These are phyloP conservation scores for Talaromyces stipitatus DNA, from an alignment of 495 filamentous ascomycete species.

Conservation along the genomic window DNA sequence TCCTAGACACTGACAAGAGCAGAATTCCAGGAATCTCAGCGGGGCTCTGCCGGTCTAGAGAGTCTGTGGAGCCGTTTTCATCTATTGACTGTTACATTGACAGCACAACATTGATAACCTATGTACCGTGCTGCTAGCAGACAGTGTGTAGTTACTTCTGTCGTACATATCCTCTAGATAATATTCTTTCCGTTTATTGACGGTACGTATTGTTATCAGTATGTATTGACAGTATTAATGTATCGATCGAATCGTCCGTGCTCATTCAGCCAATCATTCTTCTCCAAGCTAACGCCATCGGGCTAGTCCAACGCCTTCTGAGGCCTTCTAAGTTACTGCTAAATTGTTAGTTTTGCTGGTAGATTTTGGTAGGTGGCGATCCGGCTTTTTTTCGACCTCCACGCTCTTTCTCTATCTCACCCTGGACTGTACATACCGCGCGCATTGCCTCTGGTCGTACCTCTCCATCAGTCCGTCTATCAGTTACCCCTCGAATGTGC, in stretches of 20 bases:
- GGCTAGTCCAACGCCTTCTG: neutral
- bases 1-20: neutral
- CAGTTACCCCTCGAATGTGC: too few relatives aligned
- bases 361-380: too few relatives aligned
- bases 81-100: neutral
- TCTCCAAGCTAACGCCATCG: neutral
- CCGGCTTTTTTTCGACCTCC: neutral
- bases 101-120: too few relatives aligned
- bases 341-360: neutral
- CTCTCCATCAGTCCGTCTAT: too few relatives aligned
- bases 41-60: neutral
- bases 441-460: too few relatives aligned
- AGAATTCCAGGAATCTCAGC: neutral
- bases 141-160: too few relatives aligned
- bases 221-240: too few relatives aligned
- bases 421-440: neutral
- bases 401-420: neutral
- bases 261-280: neutral
- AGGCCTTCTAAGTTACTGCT: neutral
- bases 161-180: too few relatives aligned
- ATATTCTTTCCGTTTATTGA: too few relatives aligned
- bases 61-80: constrained; percentile 2
- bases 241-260: neutral
- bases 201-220: too few relatives aligned
- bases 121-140: too few relatives aligned